Evolutionary conservation across 2,329 filamentous ascomycete genomes (phyloP), one percentile per base, ranked within the genome.

Genomic region (Stagonosporopsis rhizophila): DNA sequence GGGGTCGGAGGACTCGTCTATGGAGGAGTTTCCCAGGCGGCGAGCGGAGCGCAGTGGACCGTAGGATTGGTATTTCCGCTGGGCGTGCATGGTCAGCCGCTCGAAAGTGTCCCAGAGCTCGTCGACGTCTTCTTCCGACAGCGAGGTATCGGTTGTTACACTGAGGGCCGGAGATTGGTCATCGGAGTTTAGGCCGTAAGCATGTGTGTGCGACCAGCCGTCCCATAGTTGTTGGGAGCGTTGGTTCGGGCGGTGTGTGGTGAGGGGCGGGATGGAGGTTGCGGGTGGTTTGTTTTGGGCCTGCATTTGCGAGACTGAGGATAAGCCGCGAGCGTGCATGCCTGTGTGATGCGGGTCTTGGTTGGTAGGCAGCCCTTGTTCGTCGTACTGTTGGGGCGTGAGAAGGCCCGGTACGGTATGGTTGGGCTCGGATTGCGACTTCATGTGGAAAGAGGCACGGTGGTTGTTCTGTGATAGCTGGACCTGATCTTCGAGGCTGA

Each of bases 401-500:
- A 77, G 56, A 5, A 77, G 64, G 14, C 74, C 74, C 23, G 73
- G 70, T 4, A 75, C 67, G 12, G 70, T 61, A 30, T 76, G 73
- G 28, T 75, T 76, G 11, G 75, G 75, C 44, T 77, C 75, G 1
- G 75, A 78, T 47, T 77, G 75, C 12, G 74, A 76, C 46, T 77
- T 76, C 49, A 69, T 74, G 47, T 78, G 75, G 45, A 73, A 75
- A 0, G 73, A 76, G 20, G 71, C 68, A 27, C 75, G 74, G 42
- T 77, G 72, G 50, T 74, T 77, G 40, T 70, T 74, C 28, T 75
- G 62, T 0, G 74, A 74, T 11, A 77, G 66, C 28, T 75, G 68
- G 8, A 77, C 69, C 50, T 77, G 75, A 47, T 82, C 79, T 60
- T 82, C 80, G 6, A 82, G 75, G 62, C 82, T 80, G 61, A 82